Evolutionary conservation across 805 yeast genomes (phyloP).

Genomic region (Brettanomyces anomalus): DNA sequence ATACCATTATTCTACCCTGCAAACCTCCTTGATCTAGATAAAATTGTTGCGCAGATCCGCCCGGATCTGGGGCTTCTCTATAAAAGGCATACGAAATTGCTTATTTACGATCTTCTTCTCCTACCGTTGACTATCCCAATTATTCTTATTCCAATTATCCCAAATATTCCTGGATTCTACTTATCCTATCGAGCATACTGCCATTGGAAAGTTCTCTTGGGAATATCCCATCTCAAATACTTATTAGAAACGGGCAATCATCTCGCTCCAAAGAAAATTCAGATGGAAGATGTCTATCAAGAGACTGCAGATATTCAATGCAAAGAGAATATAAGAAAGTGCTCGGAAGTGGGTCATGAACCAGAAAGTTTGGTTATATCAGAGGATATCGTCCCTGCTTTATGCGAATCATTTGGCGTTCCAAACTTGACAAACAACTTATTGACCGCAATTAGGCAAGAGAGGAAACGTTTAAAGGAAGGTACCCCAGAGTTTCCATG

Average conservation of each 20-base stretch:
- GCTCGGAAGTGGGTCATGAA: slow-evolving; percentile 19
- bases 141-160: slow-evolving; percentile 75
- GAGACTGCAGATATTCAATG: slow-evolving; percentile 14
- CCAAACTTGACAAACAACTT: slow-evolving; percentile 36
- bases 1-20: slow-evolving; percentile 48
- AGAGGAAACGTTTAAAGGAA: slow-evolving; percentile 18
- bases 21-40: slow-evolving; percentile 21
- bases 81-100: slow-evolving; percentile 45
- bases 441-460: slow-evolving; percentile 46
- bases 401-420: slow-evolving; percentile 38
- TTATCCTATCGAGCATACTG: slow-evolving; percentile 75
- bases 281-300: slow-evolving; percentile 23
- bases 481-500: not conserved
- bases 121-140: slow-evolving; percentile 77
- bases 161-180: slow-evolving; percentile 89
- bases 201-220: slow-evolving; percentile 68
- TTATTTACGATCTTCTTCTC: slow-evolving; percentile 43
- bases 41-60: slow-evolving; percentile 31
- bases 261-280: slow-evolving; percentile 25
- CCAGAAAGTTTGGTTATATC: slow-evolving; percentile 34
- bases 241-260: slow-evolving; percentile 33
- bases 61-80: slow-evolving; percentile 35
- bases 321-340: slow-evolving; percentile 12
- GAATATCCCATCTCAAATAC: slow-evolving; percentile 58
- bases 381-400: slow-evolving; percentile 34